phyloP scores from a whole-genome alignment of 768 basidiomycete species.

The Clathrus columnatus region DNA sequence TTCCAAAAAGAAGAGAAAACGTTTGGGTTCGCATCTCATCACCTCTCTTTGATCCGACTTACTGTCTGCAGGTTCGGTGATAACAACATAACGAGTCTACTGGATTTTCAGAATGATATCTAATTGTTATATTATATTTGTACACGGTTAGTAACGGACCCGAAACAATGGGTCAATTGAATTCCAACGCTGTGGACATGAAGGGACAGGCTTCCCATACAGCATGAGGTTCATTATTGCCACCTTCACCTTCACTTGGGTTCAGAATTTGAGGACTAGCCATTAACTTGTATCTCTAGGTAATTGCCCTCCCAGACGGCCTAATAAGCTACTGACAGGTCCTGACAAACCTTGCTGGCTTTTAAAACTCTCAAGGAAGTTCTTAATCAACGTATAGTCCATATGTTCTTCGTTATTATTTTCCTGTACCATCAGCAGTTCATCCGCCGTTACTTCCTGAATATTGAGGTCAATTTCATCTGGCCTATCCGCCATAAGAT shows the following conservation, averaged over 20 bases:
- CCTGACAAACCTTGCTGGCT: conserved; percentile 84
- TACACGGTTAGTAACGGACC: conserved; percentile 13
- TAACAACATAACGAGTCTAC: neutral
- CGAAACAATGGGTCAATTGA: neutral
- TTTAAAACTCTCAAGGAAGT: conserved; percentile 94
- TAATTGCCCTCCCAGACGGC: conserved; percentile 67
- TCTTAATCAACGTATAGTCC: conserved; percentile 92
- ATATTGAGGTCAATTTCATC: conserved; percentile 50
- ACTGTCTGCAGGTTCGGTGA: conserved; percentile 7
- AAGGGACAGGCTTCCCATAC: too few relatives aligned
- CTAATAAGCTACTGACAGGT: conserved; percentile 84
- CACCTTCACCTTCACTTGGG: neutral
- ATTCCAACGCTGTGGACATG: neutral
- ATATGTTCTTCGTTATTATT: conserved; percentile 40
- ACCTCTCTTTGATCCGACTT: conserved; percentile 24
- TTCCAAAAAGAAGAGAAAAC: conserved; percentile 68
- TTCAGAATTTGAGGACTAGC: neutral
- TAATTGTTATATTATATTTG: conserved; percentile 15
- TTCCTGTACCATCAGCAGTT: conserved; percentile 59
- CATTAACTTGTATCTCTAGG: conserved; percentile 49
- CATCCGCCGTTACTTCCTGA: conserved; percentile 84
- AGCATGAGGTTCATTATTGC: neutral
- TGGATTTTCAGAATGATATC: conserved; percentile 2
- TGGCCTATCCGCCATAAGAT: conserved; percentile 23
- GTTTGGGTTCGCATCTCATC: conserved; percentile 32